phyloP scores from a whole-genome alignment of 164 flowering plant genomes.

The Warburgia ugandensis region DNA sequence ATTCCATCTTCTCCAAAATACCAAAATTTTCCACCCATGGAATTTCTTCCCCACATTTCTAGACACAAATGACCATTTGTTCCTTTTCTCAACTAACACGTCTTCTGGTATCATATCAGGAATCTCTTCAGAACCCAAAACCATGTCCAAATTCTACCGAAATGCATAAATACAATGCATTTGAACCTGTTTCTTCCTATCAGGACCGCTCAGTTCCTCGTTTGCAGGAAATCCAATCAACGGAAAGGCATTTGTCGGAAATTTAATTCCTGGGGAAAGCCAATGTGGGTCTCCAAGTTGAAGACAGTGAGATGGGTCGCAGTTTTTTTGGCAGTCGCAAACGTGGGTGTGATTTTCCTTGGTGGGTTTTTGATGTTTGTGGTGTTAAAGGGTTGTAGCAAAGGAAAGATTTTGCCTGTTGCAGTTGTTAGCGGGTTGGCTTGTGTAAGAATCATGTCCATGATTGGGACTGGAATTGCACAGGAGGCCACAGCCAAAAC shows the following conservation, averaged over 20 bases:
- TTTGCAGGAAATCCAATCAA: neutral
- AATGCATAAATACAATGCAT: slow-evolving; percentile 7
- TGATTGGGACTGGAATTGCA: slow-evolving; percentile 40
- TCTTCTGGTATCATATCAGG: neutral
- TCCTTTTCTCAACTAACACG: neutral
- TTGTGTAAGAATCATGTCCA: slow-evolving; percentile 29
- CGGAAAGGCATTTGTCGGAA: neutral
- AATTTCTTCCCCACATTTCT: neutral
- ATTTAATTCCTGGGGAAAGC: neutral
- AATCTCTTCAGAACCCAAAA: neutral
- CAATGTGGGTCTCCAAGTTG: slow-evolving; percentile 22
- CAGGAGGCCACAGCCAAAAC: slow-evolving; percentile 52
- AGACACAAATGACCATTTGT: too few species aligned
- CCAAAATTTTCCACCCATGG: neutral
- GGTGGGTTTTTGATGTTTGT: slow-evolving; percentile 23
- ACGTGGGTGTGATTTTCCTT: slow-evolving; percentile 24
- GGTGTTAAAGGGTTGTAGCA: slow-evolving; percentile 18
- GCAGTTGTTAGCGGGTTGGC: slow-evolving; percentile 24
- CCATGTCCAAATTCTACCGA: neutral
- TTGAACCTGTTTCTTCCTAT: neutral
- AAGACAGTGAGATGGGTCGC: slow-evolving; percentile 30
- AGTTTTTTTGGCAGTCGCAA: slow-evolving; percentile 29
- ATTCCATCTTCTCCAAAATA: neutral
- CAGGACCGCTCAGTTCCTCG: neutral
- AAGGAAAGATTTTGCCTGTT: slow-evolving; percentile 17